Evolutionary conservation across 305 asterid species (phyloP), one percentile per base, ranked within the genome.

Genomic region (Fraxinus paxiana): DNA sequence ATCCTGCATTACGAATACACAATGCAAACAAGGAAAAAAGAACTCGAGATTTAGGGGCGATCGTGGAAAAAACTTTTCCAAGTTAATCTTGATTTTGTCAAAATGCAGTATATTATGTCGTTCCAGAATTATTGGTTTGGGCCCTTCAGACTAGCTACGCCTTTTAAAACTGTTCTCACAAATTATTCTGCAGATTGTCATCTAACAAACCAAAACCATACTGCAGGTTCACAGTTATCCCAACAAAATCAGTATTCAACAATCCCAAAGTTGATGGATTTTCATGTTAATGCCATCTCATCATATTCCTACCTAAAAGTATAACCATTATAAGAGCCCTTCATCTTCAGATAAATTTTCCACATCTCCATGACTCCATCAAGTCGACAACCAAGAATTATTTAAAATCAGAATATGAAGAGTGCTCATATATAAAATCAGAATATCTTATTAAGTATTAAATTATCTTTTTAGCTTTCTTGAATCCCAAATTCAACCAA

Each of bases 61-160:
- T 2, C 1, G 1, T 2, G 2, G 15, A 61, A 61, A 61, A 6
- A 4, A 30, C 3, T 17, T 70, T 43, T 41, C 22, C 20, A 41
- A 46, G 69, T 28, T 24, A 75, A 34, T 65, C 18, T 72, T 24
- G 63, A 76, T 35, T 80, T 80, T 85, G 90, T 81, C 87, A 79
- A 88, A 56, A 73, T 85, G 84, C 81, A 76, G 88, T 83, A 7
- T 18, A 76, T 77, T 69, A 75, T 83, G 86, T 86, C 84, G 79
- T 84, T 77, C 78, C 34, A 83, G 72, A 82, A 89, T 87, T 84
- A 86, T 88, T 78, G 80, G 79, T 4, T 81, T 75, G 87, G 94
- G 87, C 61, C 93, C 89, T 72, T 10, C 12, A 61, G 79, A 82
- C 73, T 76, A 75, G 75, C 76, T 81, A 76, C 69, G 63, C 72